phyloP scores from a whole-genome alignment of 164 flowering plant genomes.

The Tetracentron sinense region DNA sequence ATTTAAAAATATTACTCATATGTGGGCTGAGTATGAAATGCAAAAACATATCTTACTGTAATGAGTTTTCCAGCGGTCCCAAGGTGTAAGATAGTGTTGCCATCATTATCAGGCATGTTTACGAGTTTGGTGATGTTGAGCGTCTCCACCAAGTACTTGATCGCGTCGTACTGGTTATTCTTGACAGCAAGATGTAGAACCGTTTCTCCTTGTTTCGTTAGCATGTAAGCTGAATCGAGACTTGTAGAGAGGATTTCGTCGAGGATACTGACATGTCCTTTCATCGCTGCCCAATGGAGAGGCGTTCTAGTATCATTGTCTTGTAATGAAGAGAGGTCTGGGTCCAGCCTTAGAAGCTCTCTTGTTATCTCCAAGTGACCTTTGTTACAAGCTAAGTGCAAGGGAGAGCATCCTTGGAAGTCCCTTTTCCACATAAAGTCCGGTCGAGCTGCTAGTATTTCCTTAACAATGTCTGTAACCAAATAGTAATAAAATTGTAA shows the following conservation, averaged over 20 bases:
- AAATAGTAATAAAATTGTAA: background rate
- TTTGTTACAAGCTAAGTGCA: conserved; percentile 51
- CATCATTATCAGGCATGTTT: conserved; percentile 11
- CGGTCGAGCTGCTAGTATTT: conserved; percentile 31
- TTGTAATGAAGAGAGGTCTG: conserved; percentile 33
- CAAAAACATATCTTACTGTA: conserved; percentile 5
- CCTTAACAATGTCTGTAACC: conserved; percentile 42
- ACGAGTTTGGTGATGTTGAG: conserved; percentile 16
- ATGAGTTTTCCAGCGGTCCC: conserved; percentile 12
- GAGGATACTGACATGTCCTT: conserved; percentile 42
- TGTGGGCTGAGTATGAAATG: background rate
- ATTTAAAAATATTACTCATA: too few relatives aligned
- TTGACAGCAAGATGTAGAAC: conserved; percentile 12
- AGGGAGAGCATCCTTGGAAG: conserved; percentile 34
- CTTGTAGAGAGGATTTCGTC: conserved; percentile 44
- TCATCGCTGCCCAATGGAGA: conserved; percentile 49
- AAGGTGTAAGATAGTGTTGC: conserved; percentile 24
- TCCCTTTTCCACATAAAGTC: conserved; percentile 39
- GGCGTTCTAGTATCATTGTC: conserved; percentile 51
- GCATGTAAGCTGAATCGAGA: conserved; percentile 29
- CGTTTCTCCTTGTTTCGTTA: conserved; percentile 37
- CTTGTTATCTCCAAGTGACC: conserved; percentile 49
- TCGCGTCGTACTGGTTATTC: conserved; percentile 20
- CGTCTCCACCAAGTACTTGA: conserved; percentile 21
- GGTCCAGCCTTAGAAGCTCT: conserved; percentile 37